Evolutionary conservation across 228 moss, liverwort and hornwort species (phyloP).

Genomic region (Sphagnum magellanicum): DNA sequence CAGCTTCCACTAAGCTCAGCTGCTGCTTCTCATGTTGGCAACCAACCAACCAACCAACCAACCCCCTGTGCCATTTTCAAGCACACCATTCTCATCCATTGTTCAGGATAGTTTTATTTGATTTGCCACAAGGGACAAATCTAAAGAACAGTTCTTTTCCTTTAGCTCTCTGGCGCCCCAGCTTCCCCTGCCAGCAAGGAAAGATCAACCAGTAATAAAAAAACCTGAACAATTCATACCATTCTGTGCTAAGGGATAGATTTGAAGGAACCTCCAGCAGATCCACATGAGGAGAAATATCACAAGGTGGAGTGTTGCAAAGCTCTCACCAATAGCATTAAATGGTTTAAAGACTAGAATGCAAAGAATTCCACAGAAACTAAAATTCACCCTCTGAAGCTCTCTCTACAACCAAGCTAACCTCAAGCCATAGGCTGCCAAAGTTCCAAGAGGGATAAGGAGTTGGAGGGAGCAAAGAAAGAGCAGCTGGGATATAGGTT

Average conservation of each 20-base stretch:
- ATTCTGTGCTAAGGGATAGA: background rate
- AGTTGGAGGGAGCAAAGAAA: too few species aligned
- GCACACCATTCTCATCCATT: background rate
- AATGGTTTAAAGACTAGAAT: slow-evolving; percentile 6
- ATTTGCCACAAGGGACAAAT: slow-evolving; percentile 67
- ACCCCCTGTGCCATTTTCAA: too few species aligned
- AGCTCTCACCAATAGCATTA: too few species aligned
- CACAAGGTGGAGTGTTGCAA: too few species aligned
- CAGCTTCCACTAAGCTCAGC: too few species aligned
- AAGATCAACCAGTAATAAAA: too few species aligned
- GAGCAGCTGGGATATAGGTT: background rate
- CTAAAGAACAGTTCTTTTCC: slow-evolving; percentile 47
- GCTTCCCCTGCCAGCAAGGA: too few species aligned
- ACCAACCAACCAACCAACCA: too few species aligned
- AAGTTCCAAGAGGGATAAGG: too few species aligned
- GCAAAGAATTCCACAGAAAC: slow-evolving; percentile 10
- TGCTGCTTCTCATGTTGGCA: background rate
- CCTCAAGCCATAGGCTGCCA: too few species aligned
- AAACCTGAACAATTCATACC: background rate
- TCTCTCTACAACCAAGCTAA: background rate
- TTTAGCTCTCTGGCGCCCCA: slow-evolving; percentile 28
- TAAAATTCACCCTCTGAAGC: background rate
- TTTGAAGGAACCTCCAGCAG: background rate
- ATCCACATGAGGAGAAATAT: background rate
- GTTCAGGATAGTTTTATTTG: slow-evolving; percentile 10